Base-by-base conservation (phyloP, 306 rosid species). In the Cyclanthera cordifolia region DNA sequence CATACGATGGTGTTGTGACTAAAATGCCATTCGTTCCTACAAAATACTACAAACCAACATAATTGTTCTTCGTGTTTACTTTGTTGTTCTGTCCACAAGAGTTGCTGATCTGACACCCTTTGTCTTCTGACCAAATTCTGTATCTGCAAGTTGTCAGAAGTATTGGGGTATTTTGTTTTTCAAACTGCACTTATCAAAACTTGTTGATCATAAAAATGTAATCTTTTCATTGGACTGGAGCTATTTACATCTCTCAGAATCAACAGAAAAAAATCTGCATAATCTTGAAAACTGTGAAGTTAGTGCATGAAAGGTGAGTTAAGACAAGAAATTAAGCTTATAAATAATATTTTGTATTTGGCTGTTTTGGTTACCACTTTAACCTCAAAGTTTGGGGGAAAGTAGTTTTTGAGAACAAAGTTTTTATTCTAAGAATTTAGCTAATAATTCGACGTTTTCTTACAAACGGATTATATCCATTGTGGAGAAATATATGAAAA, bases 11-110 rank as follows among this genome's bases (percentile, higher is more conserved):
- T 39, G 86, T 83, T 54, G 88, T 90, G 74, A 88, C 99, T 8
- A 94, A 90, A 76, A 88, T 94, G 97, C 99, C 97, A 16, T 93
- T 93, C 69, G 96, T 93, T 50, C 95, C 99, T 41, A 82, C 99
- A 73, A 93, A 85, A 63, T 93, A 93, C 91, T 93, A 90, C 74
- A 93, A 88, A 95, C 99, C 95, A 14, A 46, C 93, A 20, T 86
- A 51, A 84, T 81, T 75, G 73, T 70, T 41, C 74, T 70, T 41
- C 53, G 23, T 70, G 79, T 51, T 69, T 16, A 43, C 9, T 24
- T 17, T 56, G 71, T 79, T 74, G 49, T 63, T 65, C 27, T 51
- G 47, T 17, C 61, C 73, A 57, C 25, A 23, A 72, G 73, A 72
- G 71, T 70, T 37, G 25, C 72, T 77, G 56, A 19, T 68, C 37